These are phyloP conservation scores for Jasminum sambac DNA, from an alignment of 257 asterid genomes.

Conservation along the genomic window DNA sequence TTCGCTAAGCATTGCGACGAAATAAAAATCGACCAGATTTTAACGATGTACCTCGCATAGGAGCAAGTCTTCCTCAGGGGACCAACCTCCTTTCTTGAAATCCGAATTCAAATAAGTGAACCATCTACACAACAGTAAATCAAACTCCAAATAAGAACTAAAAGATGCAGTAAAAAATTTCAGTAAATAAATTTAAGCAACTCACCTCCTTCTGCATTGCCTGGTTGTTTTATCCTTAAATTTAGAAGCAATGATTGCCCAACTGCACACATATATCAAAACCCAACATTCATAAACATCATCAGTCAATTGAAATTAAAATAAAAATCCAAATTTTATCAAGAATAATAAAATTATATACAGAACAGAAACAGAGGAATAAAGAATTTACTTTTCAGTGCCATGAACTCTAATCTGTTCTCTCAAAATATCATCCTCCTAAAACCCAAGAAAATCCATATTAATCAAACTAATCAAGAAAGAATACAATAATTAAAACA, in stretches of 20 bases:
- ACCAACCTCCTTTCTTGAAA: slow-evolving; percentile 99
- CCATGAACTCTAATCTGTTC: slow-evolving; percentile 93
- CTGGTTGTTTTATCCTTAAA: slow-evolving; percentile 95
- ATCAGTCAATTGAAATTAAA: slow-evolving; percentile 23
- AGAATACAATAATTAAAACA: slow-evolving; percentile 8
- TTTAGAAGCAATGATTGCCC: slow-evolving; percentile 90
- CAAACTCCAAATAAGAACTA: slow-evolving; percentile 13
- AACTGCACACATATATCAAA: slow-evolving; percentile 45
- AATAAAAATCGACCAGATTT: background rate
- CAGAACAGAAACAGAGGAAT: slow-evolving; percentile 18
- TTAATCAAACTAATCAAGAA: slow-evolving; percentile 16
- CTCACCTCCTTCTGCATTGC: slow-evolving; percentile 97
- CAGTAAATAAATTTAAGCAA: slow-evolving; percentile 27
- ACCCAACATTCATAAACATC: slow-evolving; percentile 25
- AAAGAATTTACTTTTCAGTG: slow-evolving; percentile 72
- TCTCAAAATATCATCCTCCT: slow-evolving; percentile 96
- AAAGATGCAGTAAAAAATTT: slow-evolving; percentile 15
- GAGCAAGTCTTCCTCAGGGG: slow-evolving; percentile 97
- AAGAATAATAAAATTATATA: background rate
- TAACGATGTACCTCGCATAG: slow-evolving; percentile 71
- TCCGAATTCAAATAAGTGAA: slow-evolving; percentile 96
- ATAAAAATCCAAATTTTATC: background rate
- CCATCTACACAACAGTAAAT: slow-evolving; percentile 63
- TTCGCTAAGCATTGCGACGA: background rate
- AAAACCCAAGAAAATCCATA: slow-evolving; percentile 35